Conservation (phyloP, 768 basidiomycete species). For the Phylloporus sp. region DNA sequence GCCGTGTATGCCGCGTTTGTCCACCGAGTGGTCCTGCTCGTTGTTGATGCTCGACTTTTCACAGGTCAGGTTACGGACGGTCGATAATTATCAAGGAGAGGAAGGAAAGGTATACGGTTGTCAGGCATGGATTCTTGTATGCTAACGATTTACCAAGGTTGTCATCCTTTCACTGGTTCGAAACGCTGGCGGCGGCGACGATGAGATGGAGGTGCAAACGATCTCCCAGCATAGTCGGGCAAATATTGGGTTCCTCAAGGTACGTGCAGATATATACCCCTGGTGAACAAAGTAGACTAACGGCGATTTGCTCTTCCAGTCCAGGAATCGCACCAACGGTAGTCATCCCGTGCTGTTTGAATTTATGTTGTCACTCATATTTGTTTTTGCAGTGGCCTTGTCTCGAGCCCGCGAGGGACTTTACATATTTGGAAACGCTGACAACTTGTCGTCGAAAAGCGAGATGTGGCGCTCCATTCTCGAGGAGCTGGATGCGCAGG, state of each 20-base stretch:
- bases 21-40: neutral
- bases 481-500: conserved; percentile 47
- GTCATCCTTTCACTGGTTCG: conserved; percentile 72
- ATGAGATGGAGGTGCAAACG: conserved; percentile 22
- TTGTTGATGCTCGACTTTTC: neutral
- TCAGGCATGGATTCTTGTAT: neutral
- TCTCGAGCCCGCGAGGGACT: conserved; percentile 72
- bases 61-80: conserved; percentile 64
- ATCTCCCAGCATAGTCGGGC: conserved; percentile 21
- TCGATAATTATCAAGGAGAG: conserved; percentile 77
- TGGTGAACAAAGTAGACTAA: neutral
- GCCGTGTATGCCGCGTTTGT: conserved; percentile 37
- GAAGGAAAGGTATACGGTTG: conserved; percentile 46
- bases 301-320: conserved; percentile 31
- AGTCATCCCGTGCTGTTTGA: neutral
- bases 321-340: conserved; percentile 53
- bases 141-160: conserved; percentile 36
- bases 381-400: conserved; percentile 47
- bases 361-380: neutral
- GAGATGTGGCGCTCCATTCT: conserved; percentile 56
- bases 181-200: conserved; percentile 51
- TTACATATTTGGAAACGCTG: conserved; percentile 66
- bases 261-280: conserved; percentile 20
- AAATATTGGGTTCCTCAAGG: conserved; percentile 72
- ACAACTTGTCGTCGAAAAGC: conserved; percentile 45